A percentile compares a stretch with the other conserved stretches of the same genome.
Conservation (phyloP, 495 filamentous ascomycete genomes). For the Penicillium flavigenum region DNA sequence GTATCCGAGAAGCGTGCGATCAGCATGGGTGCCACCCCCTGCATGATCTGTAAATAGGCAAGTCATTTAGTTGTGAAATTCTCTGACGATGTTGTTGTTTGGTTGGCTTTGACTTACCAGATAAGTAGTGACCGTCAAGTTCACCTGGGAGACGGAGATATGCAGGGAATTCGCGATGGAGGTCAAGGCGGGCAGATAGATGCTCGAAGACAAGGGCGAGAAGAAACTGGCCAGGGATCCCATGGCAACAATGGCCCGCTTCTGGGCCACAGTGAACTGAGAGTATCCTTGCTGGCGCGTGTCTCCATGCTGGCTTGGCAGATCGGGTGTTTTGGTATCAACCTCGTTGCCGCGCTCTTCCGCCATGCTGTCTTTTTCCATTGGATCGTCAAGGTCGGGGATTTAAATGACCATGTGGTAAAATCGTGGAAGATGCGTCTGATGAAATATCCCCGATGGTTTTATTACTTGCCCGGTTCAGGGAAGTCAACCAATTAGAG, state of each 20-base stretch:
- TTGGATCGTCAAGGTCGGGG: background rate
- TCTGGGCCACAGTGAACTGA: constrained; percentile 18
- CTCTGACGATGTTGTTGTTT: background rate
- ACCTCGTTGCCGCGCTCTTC: background rate
- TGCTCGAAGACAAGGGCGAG: constrained; percentile 45
- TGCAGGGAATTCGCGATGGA: constrained; percentile 34
- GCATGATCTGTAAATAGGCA: constrained; percentile 32
- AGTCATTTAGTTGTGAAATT: background rate
- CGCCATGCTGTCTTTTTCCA: background rate
- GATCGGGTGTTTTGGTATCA: background rate
- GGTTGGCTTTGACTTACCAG: constrained; percentile 23
- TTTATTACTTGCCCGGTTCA: constrained; percentile 4
- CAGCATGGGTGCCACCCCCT: constrained; percentile 47
- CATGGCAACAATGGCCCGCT: constrained; percentile 15
- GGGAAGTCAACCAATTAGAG: constrained; percentile 8
- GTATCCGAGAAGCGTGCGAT: constrained; percentile 41
- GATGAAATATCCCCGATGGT: constrained; percentile 1
- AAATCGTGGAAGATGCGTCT: background rate
- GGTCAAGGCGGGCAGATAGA: constrained; percentile 46
- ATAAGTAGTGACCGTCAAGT: constrained; percentile 48
- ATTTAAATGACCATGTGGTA: constrained; percentile 9
- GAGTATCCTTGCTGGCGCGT: constrained; percentile 2
- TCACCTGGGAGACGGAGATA: constrained; percentile 38
- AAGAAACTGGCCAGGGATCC: constrained; percentile 31
- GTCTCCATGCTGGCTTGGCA: constrained; percentile 1